Percentiles rank a stretch among this genome's conserved stretches.
phyloP scores from a whole-genome alignment of 306 rosid species.

The Canavalia ensiformis region DNA sequence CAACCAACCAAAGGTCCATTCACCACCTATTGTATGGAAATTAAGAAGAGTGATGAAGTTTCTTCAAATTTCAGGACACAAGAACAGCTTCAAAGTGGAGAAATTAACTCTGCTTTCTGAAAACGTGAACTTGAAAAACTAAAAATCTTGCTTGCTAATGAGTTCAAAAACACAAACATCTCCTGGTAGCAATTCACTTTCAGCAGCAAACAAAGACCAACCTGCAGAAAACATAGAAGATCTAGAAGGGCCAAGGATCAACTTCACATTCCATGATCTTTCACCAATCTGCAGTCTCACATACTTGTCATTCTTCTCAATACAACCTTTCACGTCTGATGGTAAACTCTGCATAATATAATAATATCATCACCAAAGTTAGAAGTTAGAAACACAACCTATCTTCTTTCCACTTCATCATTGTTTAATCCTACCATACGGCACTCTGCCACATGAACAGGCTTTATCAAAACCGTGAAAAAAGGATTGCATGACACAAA shows the following conservation, averaged over 20 bases:
- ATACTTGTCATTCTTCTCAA: not conserved
- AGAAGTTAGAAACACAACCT: not conserved
- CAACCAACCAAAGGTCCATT: too few species aligned
- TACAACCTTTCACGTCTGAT: not conserved
- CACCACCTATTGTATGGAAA: too few species aligned
- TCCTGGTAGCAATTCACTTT: not conserved
- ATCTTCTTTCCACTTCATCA: too few species aligned
- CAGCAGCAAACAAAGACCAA: conserved; percentile 2
- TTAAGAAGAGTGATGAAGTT: too few species aligned
- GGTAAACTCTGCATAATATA: conserved; percentile 1
- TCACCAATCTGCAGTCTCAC: not conserved
- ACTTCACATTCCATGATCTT: not conserved
- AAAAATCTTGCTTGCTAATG: not conserved
- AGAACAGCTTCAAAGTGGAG: too few species aligned
- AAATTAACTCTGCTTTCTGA: too few species aligned
- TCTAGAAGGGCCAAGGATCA: not conserved
- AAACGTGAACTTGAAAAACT: too few species aligned
- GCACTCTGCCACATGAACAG: not conserved
- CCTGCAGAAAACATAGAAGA: not conserved
- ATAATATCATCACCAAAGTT: not conserved
- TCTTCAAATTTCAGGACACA: too few species aligned
- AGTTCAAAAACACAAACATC: conserved; percentile 35
- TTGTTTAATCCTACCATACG: too few species aligned
- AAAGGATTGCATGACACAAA: not conserved
- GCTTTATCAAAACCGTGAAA: not conserved